Evolutionary conservation across 2,329 filamentous ascomycete species (phyloP), one percentile per base, ranked within the genome.

Genomic region (Penicillium italicum): DNA sequence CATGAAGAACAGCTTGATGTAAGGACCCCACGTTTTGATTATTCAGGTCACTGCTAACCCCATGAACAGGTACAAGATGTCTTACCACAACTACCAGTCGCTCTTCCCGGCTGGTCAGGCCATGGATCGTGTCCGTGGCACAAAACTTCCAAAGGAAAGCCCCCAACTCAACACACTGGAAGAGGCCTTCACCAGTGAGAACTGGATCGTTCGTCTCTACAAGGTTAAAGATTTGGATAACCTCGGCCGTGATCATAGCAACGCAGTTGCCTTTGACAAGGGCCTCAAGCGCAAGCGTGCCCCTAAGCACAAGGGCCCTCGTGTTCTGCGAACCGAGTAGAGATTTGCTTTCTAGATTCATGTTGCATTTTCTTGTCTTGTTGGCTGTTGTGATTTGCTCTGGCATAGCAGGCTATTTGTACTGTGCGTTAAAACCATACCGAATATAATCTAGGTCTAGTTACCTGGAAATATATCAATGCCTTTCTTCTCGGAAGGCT

Each of bases 1-100:
- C 42, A 99, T 99, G 94, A 94, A 90, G 81, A 96, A 99, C 84
- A 97, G 92, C 77, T 84, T 99, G 82, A 97, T 97, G 93, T 95
- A 83, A 83, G 90, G 79, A 50, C 5, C 18, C 16, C 14, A 28
- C 31, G n/a, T 24, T 26, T 24, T 49, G 36, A 16, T 20, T 38
- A 34, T 42, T 3, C 12, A 26, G 34, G 33, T 22, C 24, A 24
- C n/a, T 28, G 33, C 56, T 58, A 68, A 73, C 56, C 69, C 56
- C 14, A 41, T 51, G 8, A 24, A 62, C 63, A 96, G 92, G 91
- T 99, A 99, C 85, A 99, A 99, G 84, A 97, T 99, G 92, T 97
- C 91, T 22, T 99, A 99, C 83, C 90, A 99, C 85, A 97, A 97
- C 82, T 99, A 90, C 81, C 85, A 93, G 76, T 79, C 83, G 44